Evolutionary conservation across 352 stramenopile species (phyloP).

Genomic region (Phytophthora cactorum): DNA sequence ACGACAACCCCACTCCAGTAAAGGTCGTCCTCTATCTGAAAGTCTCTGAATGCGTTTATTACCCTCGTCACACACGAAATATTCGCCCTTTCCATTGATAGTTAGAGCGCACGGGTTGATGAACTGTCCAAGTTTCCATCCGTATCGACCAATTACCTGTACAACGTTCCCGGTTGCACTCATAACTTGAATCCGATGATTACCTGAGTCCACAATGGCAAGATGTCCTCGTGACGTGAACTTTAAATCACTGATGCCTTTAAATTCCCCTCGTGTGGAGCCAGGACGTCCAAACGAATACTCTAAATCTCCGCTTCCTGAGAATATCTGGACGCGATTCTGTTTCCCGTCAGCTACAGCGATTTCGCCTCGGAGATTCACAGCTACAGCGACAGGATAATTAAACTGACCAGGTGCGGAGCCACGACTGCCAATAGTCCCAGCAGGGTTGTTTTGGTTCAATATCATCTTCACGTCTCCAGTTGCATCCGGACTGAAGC

Average conservation of each 20-base stretch:
- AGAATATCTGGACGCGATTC: constrained; percentile 65
- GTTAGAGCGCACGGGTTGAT: constrained; percentile 44
- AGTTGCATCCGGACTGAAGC: constrained; percentile 27
- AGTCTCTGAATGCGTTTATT: constrained; percentile 73
- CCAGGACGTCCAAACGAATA: constrained; percentile 57
- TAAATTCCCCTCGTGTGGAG: constrained; percentile 52
- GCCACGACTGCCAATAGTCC: constrained; percentile 45
- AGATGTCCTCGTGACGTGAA: constrained; percentile 59
- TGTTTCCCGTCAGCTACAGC: constrained; percentile 64
- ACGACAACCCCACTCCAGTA: constrained; percentile 50
- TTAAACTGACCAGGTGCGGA: constrained; percentile 53
- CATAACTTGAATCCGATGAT: constrained; percentile 65
- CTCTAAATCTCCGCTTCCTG: constrained; percentile 49
- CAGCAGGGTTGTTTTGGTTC: constrained; percentile 6
- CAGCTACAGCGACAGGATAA: constrained; percentile 53
- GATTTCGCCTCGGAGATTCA: constrained; percentile 59
- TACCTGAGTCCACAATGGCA: constrained; percentile 59
- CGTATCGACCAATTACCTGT: constrained; percentile 42
- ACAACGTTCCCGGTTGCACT: constrained; percentile 52
- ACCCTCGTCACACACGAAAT: constrained; percentile 66
- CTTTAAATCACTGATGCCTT: constrained; percentile 51
- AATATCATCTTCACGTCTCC: constrained; percentile 17
- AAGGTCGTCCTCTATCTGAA: constrained; percentile 44
- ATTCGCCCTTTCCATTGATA: constrained; percentile 47
- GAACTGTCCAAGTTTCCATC: constrained; percentile 41